Conservation (phyloP, 2,329 filamentous ascomycete species). For the Aspergillus fumigatiaffinis region DNA sequence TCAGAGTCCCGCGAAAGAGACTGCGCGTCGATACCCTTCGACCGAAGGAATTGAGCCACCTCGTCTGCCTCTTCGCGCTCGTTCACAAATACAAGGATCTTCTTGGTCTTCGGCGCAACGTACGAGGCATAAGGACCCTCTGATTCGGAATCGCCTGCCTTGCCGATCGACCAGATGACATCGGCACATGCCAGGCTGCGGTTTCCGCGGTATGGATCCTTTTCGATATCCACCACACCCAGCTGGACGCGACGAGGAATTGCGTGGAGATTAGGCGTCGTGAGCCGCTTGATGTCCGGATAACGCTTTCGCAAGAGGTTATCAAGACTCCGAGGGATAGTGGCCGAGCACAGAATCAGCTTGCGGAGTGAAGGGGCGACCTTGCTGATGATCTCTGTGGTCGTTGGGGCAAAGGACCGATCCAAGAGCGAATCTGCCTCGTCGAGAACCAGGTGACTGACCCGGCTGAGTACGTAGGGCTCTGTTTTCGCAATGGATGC, state of each 20-base stretch:
- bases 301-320: slow-evolving; percentile 76
- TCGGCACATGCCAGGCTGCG: slow-evolving; percentile 91
- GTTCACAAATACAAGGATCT: slow-evolving; percentile 94
- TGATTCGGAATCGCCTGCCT: slow-evolving; percentile 56
- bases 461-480: slow-evolving; percentile 87
- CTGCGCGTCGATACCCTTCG: slow-evolving; percentile 84
- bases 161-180: slow-evolving; percentile 88
- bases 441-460: slow-evolving; percentile 83
- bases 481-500: slow-evolving; percentile 83
- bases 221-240: slow-evolving; percentile 85
- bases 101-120: slow-evolving; percentile 62
- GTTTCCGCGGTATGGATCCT: slow-evolving; percentile 90
- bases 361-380: slow-evolving; percentile 77
- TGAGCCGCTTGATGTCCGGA: slow-evolving; percentile 77
- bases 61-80: slow-evolving; percentile 85
- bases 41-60: slow-evolving; percentile 71
- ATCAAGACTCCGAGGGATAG: slow-evolving; percentile 87
- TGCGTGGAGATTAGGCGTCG: slow-evolving; percentile 92
- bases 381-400: slow-evolving; percentile 76
- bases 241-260: slow-evolving; percentile 93
- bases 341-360: slow-evolving; percentile 90
- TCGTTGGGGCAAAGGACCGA: slow-evolving; percentile 82
- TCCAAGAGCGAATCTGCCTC: slow-evolving; percentile 96
- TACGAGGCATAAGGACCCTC: slow-evolving; percentile 30
- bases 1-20: slow-evolving; percentile 81